Base-by-base conservation (phyloP, 495 filamentous ascomycete genomes). In the Aspergillus panamensis region DNA sequence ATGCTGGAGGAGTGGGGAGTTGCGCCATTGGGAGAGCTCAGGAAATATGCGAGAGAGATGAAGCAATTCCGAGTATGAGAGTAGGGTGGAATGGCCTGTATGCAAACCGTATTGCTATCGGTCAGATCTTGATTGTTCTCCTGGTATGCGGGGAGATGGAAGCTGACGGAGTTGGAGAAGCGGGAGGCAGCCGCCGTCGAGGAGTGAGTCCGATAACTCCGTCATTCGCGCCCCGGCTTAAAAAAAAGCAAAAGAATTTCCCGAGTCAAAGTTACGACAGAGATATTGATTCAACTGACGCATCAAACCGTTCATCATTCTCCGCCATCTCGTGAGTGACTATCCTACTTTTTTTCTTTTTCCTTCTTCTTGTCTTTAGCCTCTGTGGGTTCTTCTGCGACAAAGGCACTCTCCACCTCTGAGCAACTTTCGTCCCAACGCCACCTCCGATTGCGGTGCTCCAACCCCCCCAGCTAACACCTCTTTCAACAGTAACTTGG, bases 131-230 rank as follows among this genome's bases (percentile, higher is more conserved):
- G 35, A 10, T 39, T 13, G 14, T 39, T 39, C 14, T 8, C 10
- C 3, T 39, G 16, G n/a, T 10, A 17, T 45, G n/a, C 17, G 42
- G 54, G 57, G 61, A 65, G 53, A 25, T 7, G 50, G 25, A 21
- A 51, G 48, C n/a, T 50, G 48, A 60, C 47, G 53, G 35, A 39
- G 45, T 58, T 66, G 45, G 66, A 57, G 53, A 55, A 30, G 48
- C 30, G 44, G 61, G 47, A 48, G 48, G 37, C 19, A 44, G 42
- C 66, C 70, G 71, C 60, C 70, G n/a, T n/a, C n/a, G n/a, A n/a
- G n/a, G 59, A 60, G 49, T n/a, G 55, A 47, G 58, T 58, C 73
- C 72, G 73, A 63, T 73, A 75, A 73, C 73, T 77, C 75, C 73
- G 73, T 72, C 71, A 73, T 75, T 69, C 60, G 61, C 20, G 58